A percentile compares a stretch with the other conserved stretches of the same genome.
Evolutionary conservation across 2,329 filamentous ascomycete species (phyloP).

Genomic region (Raffaelea albimanens): DNA sequence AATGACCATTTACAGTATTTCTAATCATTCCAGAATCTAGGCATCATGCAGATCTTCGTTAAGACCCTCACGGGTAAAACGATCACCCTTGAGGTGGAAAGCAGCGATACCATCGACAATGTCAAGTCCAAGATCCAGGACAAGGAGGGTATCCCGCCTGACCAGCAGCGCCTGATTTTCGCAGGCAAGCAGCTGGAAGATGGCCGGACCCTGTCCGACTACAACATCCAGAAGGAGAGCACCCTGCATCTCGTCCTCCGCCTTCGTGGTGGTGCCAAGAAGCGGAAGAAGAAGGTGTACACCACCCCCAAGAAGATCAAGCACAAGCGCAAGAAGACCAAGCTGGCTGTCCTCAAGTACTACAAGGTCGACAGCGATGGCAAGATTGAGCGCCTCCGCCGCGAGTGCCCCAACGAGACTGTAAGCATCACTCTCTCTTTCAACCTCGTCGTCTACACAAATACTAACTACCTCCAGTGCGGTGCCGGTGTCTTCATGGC

Average conservation of each 20-base stretch:
- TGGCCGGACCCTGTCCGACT: slow-evolving; percentile 96
- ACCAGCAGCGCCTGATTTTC: slow-evolving; percentile 99
- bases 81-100: slow-evolving; percentile 99
- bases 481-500: slow-evolving; percentile 99
- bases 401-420: slow-evolving; percentile 90
- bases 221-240: slow-evolving; percentile 99
- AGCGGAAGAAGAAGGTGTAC: slow-evolving; percentile 99
- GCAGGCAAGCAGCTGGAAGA: slow-evolving; percentile 99
- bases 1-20: slow-evolving; percentile 21
- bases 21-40: slow-evolving; percentile 27
- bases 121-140: slow-evolving; percentile 98
- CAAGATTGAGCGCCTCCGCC: slow-evolving; percentile 98
- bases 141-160: slow-evolving; percentile 99
- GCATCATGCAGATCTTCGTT: slow-evolving; percentile 70
- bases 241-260: slow-evolving; percentile 97
- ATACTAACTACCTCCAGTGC: slow-evolving; percentile 62
- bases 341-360: slow-evolving; percentile 99
- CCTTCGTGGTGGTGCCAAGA: slow-evolving; percentile 98
- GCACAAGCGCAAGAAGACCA: slow-evolving; percentile 99
- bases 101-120: slow-evolving; percentile 99
- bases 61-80: slow-evolving; percentile 97
- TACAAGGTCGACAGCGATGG: slow-evolving; percentile 99
- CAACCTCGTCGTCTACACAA: too few species aligned
- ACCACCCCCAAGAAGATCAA: slow-evolving; percentile 99
- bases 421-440: slow-evolving; percentile 49